Evolutionary conservation across 768 basidiomycete genomes (phyloP).

Genomic region (Clathrus columnatus): DNA sequence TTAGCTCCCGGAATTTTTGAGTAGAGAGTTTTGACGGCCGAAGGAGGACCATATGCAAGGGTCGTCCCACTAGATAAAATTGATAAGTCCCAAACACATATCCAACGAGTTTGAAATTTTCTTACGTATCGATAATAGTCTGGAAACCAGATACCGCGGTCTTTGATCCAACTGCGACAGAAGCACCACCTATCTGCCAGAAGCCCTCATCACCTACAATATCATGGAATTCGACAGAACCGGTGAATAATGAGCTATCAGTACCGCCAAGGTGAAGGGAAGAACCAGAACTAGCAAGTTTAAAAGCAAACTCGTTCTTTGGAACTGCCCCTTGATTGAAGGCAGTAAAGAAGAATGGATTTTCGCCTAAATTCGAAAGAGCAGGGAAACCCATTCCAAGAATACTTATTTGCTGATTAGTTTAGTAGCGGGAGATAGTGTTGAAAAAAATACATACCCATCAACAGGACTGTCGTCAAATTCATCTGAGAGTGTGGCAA

Average conservation of each 20-base stretch:
- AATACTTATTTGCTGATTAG: background rate
- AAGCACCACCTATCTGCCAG: conserved; percentile 20
- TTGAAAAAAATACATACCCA: conserved; percentile 12
- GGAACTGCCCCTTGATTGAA: conserved; percentile 14
- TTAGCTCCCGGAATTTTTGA: conserved; percentile 19
- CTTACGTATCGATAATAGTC: no score
- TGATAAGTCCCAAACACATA: background rate
- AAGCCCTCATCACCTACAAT: conserved; percentile 17
- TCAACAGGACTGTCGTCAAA: conserved; percentile 15
- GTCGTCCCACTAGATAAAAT: conserved; percentile 19
- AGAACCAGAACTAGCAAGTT: no score
- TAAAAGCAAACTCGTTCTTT: no score
- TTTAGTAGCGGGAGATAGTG: no score
- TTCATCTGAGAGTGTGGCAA: conserved; percentile 18
- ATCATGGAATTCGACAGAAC: conserved; percentile 24
- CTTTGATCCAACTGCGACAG: conserved; percentile 12
- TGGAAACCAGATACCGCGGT: conserved; percentile 10
- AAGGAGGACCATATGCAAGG: conserved; percentile 16
- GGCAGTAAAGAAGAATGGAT: conserved; percentile 20
- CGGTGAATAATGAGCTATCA: conserved; percentile 24
- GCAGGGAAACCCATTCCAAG: conserved; percentile 17
- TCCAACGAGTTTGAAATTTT: background rate
- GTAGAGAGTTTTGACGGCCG: conserved; percentile 19
- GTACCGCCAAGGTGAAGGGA: no score
- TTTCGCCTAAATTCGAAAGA: conserved; percentile 17